phyloP scores from a whole-genome alignment of 2,329 filamentous ascomycete species.

The Anthostomella pinea region DNA sequence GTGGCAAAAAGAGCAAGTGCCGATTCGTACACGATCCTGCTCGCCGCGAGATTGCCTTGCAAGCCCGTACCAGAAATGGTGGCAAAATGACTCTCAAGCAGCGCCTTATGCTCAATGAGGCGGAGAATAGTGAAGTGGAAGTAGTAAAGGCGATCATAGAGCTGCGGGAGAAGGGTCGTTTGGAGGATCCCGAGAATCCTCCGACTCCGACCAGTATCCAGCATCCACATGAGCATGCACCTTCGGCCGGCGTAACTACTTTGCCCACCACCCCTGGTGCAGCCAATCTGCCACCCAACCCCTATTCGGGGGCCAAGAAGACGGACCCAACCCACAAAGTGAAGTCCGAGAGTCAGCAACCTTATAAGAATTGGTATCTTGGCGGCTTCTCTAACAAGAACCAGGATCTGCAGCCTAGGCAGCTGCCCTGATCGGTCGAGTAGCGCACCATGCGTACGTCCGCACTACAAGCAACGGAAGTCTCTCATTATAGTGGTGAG shows the following conservation, averaged over 20 bases:
- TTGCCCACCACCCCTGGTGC: slow-evolving; percentile 25
- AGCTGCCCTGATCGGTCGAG: slow-evolving; percentile 3
- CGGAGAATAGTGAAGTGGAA: slow-evolving; percentile 64
- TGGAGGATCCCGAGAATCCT: slow-evolving; percentile 36
- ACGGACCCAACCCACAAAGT: slow-evolving; percentile 28
- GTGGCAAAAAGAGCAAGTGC: slow-evolving; percentile 73
- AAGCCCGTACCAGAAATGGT: slow-evolving; percentile 62
- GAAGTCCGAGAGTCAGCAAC: slow-evolving; percentile 37
- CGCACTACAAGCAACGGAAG: not conserved
- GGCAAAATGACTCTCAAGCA: slow-evolving; percentile 65
- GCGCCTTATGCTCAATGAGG: slow-evolving; percentile 63
- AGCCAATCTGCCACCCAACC: slow-evolving; percentile 30
- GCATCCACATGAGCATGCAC: slow-evolving; percentile 23
- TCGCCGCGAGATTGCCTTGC: slow-evolving; percentile 60
- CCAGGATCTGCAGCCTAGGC: slow-evolving; percentile 28
- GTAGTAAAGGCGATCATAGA: slow-evolving; percentile 66
- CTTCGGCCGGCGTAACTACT: slow-evolving; percentile 20
- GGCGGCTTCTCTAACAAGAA: slow-evolving; percentile 12
- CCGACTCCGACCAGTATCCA: slow-evolving; percentile 30
- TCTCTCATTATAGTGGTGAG: slow-evolving; percentile 27
- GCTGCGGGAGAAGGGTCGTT: slow-evolving; percentile 57
- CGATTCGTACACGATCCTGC: slow-evolving; percentile 67
- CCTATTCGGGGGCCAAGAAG: slow-evolving; percentile 31
- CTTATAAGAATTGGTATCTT: slow-evolving; percentile 26
- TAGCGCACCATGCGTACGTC: too few relatives aligned